Evolutionary conservation across 2,329 filamentous ascomycete species (phyloP), one percentile per base, ranked within the genome.

Genomic region (Venturia asperata): DNA sequence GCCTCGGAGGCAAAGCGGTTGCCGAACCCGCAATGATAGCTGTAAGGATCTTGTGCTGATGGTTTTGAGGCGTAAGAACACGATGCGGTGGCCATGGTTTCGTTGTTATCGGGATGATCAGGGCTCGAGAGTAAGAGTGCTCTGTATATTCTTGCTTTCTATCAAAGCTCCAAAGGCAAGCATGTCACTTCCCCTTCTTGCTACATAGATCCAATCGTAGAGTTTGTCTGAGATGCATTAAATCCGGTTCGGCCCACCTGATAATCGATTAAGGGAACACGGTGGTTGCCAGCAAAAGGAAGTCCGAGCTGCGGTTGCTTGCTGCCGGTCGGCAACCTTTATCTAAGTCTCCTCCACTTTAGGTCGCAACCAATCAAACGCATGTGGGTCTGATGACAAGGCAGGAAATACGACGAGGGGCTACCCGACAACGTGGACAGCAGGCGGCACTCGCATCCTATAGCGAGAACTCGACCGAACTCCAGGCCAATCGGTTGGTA

Each of bases 21-120:
- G 10, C 68, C 68, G 62, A 70, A 70, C 39, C 69, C 69, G 43
- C 63, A 62, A 56, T 70, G 67, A 63, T 70, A 70, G 17, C 61
- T 52, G 56, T 70, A 70, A 41, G 68, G 69, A 67, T 70, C 69
- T n/a, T 62, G n/a, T 24, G 19, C 27, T 24, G 61, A 43, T 30
- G 61, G 61, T 34, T 9, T 27, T 10, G 56, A 61, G n/a, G 56
- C 21, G 56, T 61, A 61, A 6, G 56, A 61, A 15, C 56, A 61
- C 9, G 34, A 43, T 39, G 56, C 56, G 10, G 56, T 39, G 19
- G 56, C 56, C 56, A 61, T 61, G 17, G 27, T 13, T n/a, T 52
- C n/a, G 47, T 27, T 52, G 24, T 27, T 52, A 13, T 27, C 1
- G 9, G 24, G 47, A 52, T n/a, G 5, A 3, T 47, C 19, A 47